phyloP scores from a whole-genome alignment of 2,329 filamentous ascomycete genomes.

The Fusarium chuoi region DNA sequence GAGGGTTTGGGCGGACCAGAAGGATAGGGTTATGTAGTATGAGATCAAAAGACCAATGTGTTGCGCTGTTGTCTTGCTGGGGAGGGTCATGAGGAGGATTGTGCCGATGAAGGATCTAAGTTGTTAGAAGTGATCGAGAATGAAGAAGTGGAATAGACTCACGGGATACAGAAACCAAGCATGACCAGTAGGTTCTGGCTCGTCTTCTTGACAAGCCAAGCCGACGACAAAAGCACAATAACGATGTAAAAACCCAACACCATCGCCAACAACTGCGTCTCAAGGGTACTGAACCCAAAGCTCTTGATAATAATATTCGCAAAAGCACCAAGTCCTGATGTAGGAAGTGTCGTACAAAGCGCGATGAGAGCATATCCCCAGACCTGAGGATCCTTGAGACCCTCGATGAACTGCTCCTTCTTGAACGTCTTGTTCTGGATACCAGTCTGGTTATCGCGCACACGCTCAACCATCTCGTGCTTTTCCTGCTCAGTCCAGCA shows the following conservation, averaged over 20 bases:
- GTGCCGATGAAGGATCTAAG: slow-evolving; percentile 70
- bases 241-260: slow-evolving; percentile 80
- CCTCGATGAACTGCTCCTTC: slow-evolving; percentile 58
- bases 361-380: slow-evolving; percentile 74
- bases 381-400: slow-evolving; percentile 72
- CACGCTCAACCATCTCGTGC: slow-evolving; percentile 69
- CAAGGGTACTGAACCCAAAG: slow-evolving; percentile 72
- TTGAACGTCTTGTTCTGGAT: slow-evolving; percentile 65
- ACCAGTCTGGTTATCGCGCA: slow-evolving; percentile 69
- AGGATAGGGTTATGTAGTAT: slow-evolving; percentile 81
- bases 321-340: slow-evolving; percentile 77
- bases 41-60: slow-evolving; percentile 72
- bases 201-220: slow-evolving; percentile 74
- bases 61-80: background rate
- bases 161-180: slow-evolving; percentile 73
- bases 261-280: slow-evolving; percentile 81
- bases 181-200: slow-evolving; percentile 76
- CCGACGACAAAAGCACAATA: slow-evolving; percentile 71
- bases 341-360: slow-evolving; percentile 78
- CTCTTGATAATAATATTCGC: slow-evolving; percentile 78
- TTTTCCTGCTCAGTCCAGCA: slow-evolving; percentile 75
- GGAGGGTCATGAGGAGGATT: slow-evolving; percentile 69
- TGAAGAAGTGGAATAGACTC: rapidly evolving
- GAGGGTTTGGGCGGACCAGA: slow-evolving; percentile 79
- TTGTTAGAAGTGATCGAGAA: background rate